Conservation (phyloP, 2,329 filamentous ascomycete species). For the Periconia sp. region DNA sequence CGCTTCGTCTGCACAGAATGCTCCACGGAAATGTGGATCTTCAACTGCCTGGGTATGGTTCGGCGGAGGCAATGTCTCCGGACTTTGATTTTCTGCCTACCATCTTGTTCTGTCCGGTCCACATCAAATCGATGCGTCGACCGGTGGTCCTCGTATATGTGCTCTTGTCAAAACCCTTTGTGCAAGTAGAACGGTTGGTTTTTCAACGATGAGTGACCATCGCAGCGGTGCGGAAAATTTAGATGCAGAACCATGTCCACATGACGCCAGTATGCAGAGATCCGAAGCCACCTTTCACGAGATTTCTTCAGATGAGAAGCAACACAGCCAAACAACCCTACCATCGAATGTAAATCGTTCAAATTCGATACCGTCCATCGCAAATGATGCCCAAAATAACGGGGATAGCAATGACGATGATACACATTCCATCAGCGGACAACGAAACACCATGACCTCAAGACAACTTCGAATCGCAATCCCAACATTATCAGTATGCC, state of each 20-base stretch:
- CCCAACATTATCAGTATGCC: slow-evolving; percentile 14
- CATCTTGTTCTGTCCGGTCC: neutral
- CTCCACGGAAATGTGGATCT: neutral
- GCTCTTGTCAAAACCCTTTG: neutral
- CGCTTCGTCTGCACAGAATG: neutral
- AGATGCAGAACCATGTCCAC: neutral
- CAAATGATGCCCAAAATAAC: neutral
- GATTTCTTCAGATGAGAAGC: neutral
- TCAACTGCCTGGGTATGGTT: neutral
- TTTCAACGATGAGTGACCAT: neutral
- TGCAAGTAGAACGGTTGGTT: neutral
- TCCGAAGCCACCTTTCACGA: neutral
- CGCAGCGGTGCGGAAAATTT: neutral
- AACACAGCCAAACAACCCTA: neutral
- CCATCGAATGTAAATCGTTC: neutral
- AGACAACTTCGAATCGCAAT: slow-evolving; percentile 14
- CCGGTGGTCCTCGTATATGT: neutral
- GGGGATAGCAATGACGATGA: neutral
- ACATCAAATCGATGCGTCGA: neutral
- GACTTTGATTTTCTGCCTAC: neutral
- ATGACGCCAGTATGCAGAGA: neutral
- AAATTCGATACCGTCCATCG: neutral
- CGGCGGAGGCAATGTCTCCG: neutral
- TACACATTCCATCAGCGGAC: slow-evolving; percentile 12
- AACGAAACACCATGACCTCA: slow-evolving; percentile 13